Percentiles rank a stretch among this genome's conserved stretches.
phyloP scores from a whole-genome alignment of 352 stramenopile genomes.

The Pythium periplocum region DNA sequence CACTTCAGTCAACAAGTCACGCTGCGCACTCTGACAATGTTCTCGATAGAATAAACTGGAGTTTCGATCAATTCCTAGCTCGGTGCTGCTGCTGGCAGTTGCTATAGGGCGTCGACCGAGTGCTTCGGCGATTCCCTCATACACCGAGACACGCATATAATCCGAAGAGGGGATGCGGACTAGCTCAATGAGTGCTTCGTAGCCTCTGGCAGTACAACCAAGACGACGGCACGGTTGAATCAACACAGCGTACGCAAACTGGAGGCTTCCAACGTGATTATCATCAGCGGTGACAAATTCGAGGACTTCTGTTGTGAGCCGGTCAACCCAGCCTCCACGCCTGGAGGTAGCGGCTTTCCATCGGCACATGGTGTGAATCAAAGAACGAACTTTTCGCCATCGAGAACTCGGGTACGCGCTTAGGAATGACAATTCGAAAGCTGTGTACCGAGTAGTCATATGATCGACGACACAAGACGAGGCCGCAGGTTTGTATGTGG shows the following conservation, averaged over 20 bases:
- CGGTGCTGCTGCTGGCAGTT: not conserved
- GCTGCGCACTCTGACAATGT: conserved; percentile 8
- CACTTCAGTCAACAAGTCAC: conserved; percentile 9
- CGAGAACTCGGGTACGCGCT: conserved; percentile 7
- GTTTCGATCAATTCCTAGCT: not conserved
- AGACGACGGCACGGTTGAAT: conserved; percentile 14
- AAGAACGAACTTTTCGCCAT: conserved; percentile 16
- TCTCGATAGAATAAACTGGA: conserved; percentile 10
- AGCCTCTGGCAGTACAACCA: conserved; percentile 13
- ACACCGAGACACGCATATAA: conserved; percentile 2
- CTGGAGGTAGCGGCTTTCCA: conserved; percentile 9
- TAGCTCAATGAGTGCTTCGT: conserved; percentile 11
- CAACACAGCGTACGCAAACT: conserved; percentile 9
- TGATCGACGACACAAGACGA: not conserved
- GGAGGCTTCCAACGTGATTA: conserved; percentile 3
- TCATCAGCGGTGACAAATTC: conserved; percentile 15
- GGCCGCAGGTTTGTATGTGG: conserved; percentile 6
- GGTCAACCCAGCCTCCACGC: not conserved
- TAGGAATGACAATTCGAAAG: conserved; percentile 9
- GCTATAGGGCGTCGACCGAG: not conserved
- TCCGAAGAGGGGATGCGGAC: conserved; percentile 3
- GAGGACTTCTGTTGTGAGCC: conserved; percentile 1
- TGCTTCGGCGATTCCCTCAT: conserved; percentile 6
- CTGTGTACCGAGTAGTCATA: conserved; percentile 11
- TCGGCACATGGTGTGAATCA: conserved; percentile 11